Conservation (phyloP, 768 basidiomycete species). For the Sarcomyxa edulis region DNA sequence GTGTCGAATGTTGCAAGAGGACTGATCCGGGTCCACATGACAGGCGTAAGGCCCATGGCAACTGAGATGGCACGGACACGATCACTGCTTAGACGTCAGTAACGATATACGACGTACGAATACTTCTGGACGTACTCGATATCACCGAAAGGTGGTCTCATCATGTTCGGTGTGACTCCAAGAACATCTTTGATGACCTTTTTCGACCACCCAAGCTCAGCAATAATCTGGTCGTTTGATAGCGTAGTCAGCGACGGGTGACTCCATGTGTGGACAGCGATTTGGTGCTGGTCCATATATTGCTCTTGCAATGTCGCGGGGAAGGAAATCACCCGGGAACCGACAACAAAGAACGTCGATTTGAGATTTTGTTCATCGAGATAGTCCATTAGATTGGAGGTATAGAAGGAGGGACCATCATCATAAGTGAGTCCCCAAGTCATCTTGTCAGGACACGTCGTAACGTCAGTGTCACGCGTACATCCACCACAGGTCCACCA, state of each 20-base stretch:
- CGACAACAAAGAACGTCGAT: constrained; percentile 86
- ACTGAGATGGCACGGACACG: constrained; percentile 80
- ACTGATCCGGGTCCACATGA: constrained; percentile 79
- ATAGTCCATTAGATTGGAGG: constrained; percentile 67
- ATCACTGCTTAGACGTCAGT: constrained; percentile 41
- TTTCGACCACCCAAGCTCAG: constrained; percentile 84
- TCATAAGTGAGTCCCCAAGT: constrained; percentile 59
- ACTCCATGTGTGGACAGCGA: constrained; percentile 66
- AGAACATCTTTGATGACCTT: constrained; percentile 80
- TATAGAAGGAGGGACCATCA: constrained; percentile 79
- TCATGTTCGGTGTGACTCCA: constrained; percentile 72
- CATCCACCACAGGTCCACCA: constrained; percentile 85
- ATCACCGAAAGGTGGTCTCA: constrained; percentile 81
- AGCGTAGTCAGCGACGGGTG: constrained; percentile 70
- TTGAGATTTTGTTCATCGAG: constrained; percentile 58
- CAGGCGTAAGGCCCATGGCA: constrained; percentile 78
- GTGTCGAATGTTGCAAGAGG: constrained; percentile 65
- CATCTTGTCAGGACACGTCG: constrained; percentile 64
- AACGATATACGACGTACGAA: not conserved
- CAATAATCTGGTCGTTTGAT: constrained; percentile 77
- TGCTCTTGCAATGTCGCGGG: constrained; percentile 66
- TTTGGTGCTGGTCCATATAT: constrained; percentile 77
- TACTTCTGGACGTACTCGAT: constrained; percentile 49
- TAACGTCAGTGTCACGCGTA: constrained; percentile 61
- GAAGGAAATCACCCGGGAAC: constrained; percentile 71